Percentiles rank a stretch among this genome's conserved stretches.
Evolutionary conservation across 495 filamentous ascomycete genomes (phyloP).

Genomic region (Halenospora varia): DNA sequence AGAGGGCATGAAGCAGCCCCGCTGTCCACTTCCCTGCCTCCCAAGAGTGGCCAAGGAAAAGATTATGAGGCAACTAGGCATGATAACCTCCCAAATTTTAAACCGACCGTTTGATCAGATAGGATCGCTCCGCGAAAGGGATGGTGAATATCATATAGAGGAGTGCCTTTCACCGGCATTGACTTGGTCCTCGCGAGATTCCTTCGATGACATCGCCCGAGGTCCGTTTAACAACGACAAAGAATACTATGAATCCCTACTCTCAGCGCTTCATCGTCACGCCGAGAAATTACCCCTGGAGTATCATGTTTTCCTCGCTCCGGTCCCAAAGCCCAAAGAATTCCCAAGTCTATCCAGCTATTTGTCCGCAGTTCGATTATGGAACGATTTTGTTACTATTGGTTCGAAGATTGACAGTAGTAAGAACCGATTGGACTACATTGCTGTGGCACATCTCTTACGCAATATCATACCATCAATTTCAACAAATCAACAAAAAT

Average conservation of each 20-base stretch:
- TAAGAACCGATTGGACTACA: conserved; percentile 31
- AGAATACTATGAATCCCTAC: conserved; percentile 14
- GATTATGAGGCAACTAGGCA: conserved; percentile 22
- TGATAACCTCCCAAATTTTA: conserved; percentile 11
- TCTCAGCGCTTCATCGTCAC: conserved; percentile 6
- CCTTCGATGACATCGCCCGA: not conserved
- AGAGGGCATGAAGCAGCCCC: not conserved
- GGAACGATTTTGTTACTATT: conserved; percentile 30
- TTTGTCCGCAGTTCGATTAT: conserved; percentile 8
- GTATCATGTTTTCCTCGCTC: conserved; percentile 17
- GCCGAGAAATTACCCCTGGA: conserved; percentile 11
- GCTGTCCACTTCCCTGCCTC: conserved; percentile 8
- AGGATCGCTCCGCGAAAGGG: conserved; percentile 19
- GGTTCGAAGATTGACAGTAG: conserved; percentile 27
- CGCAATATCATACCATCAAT: conserved; percentile 24
- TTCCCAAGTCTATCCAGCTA: conserved; percentile 9
- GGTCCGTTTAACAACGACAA: conserved; percentile 12
- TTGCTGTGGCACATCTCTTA: conserved; percentile 28
- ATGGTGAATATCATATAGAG: conserved; percentile 11
- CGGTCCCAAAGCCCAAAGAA: conserved; percentile 14
- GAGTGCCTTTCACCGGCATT: conserved; percentile 8
- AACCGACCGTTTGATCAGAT: conserved; percentile 17
- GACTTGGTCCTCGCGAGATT: not conserved
- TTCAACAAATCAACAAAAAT: conserved; percentile 2
- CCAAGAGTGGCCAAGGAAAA: conserved; percentile 13